Percentiles rank a stretch among this genome's conserved stretches.
Conservation (phyloP, 1,139 yeast genomes). For the Candida sanyaensis region DNA sequence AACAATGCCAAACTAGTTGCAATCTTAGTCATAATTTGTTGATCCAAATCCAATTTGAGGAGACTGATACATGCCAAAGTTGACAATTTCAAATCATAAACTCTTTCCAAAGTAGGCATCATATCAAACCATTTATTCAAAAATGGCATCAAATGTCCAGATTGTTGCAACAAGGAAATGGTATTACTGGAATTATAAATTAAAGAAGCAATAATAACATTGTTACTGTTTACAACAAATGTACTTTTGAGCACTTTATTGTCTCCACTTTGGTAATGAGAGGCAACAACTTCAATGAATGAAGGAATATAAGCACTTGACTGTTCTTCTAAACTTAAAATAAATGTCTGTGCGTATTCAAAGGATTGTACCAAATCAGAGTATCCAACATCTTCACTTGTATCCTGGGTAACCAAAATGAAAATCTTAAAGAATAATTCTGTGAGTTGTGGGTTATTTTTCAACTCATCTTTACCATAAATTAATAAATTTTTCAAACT, state of each 20-base stretch:
- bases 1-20: conserved; percentile 15
- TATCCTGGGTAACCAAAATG: conserved; percentile 28
- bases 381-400: conserved; percentile 45
- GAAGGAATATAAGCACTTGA: conserved; percentile 41
- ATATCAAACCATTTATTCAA: conserved; percentile 69
- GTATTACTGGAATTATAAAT: conserved; percentile 62
- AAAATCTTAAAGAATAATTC: conserved; percentile 33
- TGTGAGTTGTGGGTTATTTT: conserved; percentile 26
- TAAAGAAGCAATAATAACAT: conserved; percentile 68
- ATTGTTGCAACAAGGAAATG: conserved; percentile 51
- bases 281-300: conserved; percentile 34
- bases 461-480: conserved; percentile 62
- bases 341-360: conserved; percentile 56
- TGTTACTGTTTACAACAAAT: conserved; percentile 51
- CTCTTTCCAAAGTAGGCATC: conserved; percentile 64
- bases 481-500: conserved; percentile 75
- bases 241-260: conserved; percentile 7
- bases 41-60: conserved; percentile 26
- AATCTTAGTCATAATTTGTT: conserved; percentile 15
- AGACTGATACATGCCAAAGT: conserved; percentile 65
- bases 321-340: conserved; percentile 47
- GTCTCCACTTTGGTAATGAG: conserved; percentile 10
- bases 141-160: conserved; percentile 48
- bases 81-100: conserved; percentile 78
- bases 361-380: conserved; percentile 53